Conservation (phyloP, 2,329 filamentous ascomycete species). For the Xylariaceae sp. region DNA sequence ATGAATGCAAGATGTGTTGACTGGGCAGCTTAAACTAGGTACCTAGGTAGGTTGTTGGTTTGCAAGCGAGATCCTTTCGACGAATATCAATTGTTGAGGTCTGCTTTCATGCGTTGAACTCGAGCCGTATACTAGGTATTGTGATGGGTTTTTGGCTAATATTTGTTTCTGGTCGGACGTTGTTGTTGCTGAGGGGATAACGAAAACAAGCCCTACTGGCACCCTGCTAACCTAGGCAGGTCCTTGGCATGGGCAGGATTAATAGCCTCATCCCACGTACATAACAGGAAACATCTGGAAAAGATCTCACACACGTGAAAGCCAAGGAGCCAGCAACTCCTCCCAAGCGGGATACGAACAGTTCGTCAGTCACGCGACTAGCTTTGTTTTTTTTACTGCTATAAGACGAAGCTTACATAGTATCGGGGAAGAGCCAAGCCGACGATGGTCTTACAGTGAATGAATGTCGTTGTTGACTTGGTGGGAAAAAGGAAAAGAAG, state of each 20-base stretch:
- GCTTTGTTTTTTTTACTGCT: neutral
- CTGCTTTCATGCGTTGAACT: too few relatives aligned
- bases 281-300: neutral
- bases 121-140: too few relatives aligned
- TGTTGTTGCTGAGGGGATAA: too few relatives aligned
- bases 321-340: neutral
- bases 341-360: neutral
- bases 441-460: neutral
- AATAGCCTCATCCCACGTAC: neutral
- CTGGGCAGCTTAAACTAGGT: too few relatives aligned
- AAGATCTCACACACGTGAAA: neutral
- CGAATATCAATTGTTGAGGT: too few relatives aligned
- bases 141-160: too few relatives aligned
- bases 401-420: neutral
- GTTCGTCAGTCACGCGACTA: neutral
- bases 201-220: too few relatives aligned
- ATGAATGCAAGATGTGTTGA: too few relatives aligned
- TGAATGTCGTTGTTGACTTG: neutral
- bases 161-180: too few relatives aligned
- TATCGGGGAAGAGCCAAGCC: neutral
- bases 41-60: neutral
- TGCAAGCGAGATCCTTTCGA: too few relatives aligned
- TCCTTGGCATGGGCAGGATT: too few relatives aligned
- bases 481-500: neutral
- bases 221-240: too few relatives aligned